These are phyloP conservation scores for Kluyveromyces starmeri DNA, from an alignment of 805 yeast species.

Conservation along the genomic window DNA sequence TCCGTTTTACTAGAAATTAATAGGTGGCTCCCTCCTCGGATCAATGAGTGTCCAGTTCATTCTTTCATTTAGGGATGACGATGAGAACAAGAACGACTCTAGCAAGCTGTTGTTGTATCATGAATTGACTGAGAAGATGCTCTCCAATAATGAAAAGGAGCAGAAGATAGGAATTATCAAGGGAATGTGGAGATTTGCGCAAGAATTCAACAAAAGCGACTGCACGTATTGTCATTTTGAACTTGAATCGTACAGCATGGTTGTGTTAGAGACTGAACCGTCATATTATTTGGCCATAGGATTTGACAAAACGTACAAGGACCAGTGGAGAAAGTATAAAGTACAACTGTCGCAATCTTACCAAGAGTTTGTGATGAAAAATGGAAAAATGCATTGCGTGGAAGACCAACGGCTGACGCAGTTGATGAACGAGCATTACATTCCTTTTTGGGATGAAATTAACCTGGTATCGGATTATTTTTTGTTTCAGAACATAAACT, in stretches of 20 bases:
- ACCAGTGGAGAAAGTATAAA: conserved; percentile 10
- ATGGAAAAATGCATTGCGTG: conserved; percentile 19
- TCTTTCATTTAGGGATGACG: not conserved
- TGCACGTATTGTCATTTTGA: conserved; percentile 16
- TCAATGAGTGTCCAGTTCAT: conserved; percentile 3
- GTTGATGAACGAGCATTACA: conserved; percentile 23
- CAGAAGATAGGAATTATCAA: conserved; percentile 36
- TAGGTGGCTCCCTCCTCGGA: not conserved
- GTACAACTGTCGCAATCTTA: conserved; percentile 23
- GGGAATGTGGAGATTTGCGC: conserved; percentile 29
- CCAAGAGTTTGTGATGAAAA: conserved; percentile 18
- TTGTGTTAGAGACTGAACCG: conserved; percentile 24
- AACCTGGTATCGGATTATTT: conserved; percentile 14
- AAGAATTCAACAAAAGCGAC: not conserved
- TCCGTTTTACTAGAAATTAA: too few species aligned
- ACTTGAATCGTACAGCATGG: conserved; percentile 21
- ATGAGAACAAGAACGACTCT: conserved; percentile 19
- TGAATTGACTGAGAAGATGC: conserved; percentile 12
- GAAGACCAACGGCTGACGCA: conserved; percentile 21
- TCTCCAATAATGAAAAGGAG: conserved; percentile 28
- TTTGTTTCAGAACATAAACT: conserved; percentile 1
- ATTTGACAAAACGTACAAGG: conserved; percentile 15
- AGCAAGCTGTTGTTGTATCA: conserved; percentile 31
- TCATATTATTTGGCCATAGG: conserved; percentile 22
- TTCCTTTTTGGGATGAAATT: conserved; percentile 27